Evolutionary conservation across 257 asterid species (phyloP), one percentile per base, ranked within the genome.

Genomic region (Catharanthus roseus): DNA sequence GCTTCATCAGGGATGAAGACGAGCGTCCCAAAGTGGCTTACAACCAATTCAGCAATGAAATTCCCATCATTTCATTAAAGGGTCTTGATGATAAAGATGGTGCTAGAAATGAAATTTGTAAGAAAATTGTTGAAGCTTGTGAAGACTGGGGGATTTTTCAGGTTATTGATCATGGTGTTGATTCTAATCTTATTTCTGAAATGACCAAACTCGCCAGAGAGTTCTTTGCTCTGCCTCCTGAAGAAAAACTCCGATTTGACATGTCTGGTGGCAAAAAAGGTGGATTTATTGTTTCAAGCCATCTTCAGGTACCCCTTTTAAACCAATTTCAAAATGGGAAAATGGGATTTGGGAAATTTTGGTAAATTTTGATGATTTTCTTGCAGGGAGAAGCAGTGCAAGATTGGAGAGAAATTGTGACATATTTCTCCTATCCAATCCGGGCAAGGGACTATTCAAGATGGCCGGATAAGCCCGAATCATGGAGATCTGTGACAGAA

Each of bases 91-190:
- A 79, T 16, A 9, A 3, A 5, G 70, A 77, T 5, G 83, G 68
- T 18, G 63, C 33, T 38, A 83, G 92, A 83, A 64, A 42, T 3
- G 95, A 85, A 75, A 78, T 87, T 29, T 78, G 93, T 65, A 66
- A 78, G 67, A 80, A 82, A 54, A 86, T 93, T 13, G 95, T 83
- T 6, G 80, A 70, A 0, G 98, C 98, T 1, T 90, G 93, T 61
- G 97, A 90, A 77, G 97, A 84, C 12, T 90, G 97, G 97, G 98
- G 98, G 0, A 78, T 93, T 31, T 93, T 93, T 31, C 98, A 93
- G 82, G 90, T 93, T 1, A 73, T 86, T 13, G 96, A 90, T 77
- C 97, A 92, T 31, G 97, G 96, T 29, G 66, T 92, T 0, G 95
- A 88, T 36, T 2, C 13, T 54, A 38, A 67, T 15, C 72, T 92